Base-by-base conservation (phyloP, 192 early-diverging fungal genomes). In the Backusella macrospora region DNA sequence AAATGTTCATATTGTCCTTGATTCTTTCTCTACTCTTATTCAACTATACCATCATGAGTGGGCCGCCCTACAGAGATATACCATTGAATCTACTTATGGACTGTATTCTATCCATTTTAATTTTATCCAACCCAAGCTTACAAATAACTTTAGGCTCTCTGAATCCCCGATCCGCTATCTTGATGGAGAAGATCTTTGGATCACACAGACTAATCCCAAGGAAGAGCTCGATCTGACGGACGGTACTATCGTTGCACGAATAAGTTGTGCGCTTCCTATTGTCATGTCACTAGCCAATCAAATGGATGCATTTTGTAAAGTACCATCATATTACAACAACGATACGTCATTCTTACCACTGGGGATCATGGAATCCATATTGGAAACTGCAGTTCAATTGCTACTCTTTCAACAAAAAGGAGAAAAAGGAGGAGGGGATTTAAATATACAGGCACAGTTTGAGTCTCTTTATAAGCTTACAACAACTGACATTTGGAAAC, bases 261-360 rank as follows among this genome's bases (percentile, higher is more conserved):
- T 59, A 8, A 23, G 52, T 23, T 26, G 52, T 59, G 23, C 18
- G 8, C 52, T 26, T 26, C 52, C 18, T 23, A 23, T 23, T 59
- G 52, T 9, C 1, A 23, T 26, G 21, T 0, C 23, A 21, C 12
- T 12, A 5, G 9, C 52, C 52, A 59, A 59, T 59, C 52, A 59
- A 10, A 26, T 26, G 23, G 9, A 59, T 21, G 21, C 12, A 59
- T 23, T 59, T 10, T 26, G 10, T 26, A 59, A 59, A 59, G 13
- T 18, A 59, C 52, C 52, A 59, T 9, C 18, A 0, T 26, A 55
- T 55, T 55, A 55, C 52, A 23, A 4, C 52, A 59, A 6, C 7
- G 21, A 59, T 59, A 59, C 52, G 52, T 59, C 52, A 59, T 59
- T 26, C 12, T 66, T 66, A 66, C 65, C 39, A 10, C 18, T 38